Conservation (phyloP, 208 protist genomes). For the Trypanosoma avium region DNA sequence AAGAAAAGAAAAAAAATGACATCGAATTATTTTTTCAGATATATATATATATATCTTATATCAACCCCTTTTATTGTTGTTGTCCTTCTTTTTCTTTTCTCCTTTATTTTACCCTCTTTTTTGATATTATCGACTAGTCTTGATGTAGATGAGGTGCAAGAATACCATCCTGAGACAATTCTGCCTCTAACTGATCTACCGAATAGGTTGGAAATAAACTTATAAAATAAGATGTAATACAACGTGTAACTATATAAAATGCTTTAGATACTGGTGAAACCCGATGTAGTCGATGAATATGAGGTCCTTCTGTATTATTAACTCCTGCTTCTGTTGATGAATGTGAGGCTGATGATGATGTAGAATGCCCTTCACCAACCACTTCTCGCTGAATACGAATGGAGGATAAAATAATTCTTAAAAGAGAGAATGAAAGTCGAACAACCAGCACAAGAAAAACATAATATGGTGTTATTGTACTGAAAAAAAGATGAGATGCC, state of each 20-base stretch:
- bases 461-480: slow-evolving; percentile 2
- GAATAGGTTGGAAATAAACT: slow-evolving; percentile 74
- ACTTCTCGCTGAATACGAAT: slow-evolving; percentile 13
- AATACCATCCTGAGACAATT: slow-evolving; percentile 65
- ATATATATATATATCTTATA: too few relatives aligned
- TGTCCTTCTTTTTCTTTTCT: not conserved
- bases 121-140: not conserved
- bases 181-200: slow-evolving; percentile 54
- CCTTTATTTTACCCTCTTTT: not conserved
- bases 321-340: too few relatives aligned
- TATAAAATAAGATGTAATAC: slow-evolving; percentile 58
- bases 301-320: too few relatives aligned
- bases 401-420: not conserved
- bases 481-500: slow-evolving; percentile 24
- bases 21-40: too few relatives aligned
- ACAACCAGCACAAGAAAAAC: slow-evolving; percentile 6
- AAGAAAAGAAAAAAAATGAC: too few relatives aligned
- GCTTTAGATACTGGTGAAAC: slow-evolving; percentile 31
- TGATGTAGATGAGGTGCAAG: slow-evolving; percentile 24
- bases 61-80: too few relatives aligned
- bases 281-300: not conserved
- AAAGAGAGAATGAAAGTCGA: not conserved
- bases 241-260: slow-evolving; percentile 57
- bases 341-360: not conserved
- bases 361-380: not conserved